Percentiles rank a stretch among this genome's conserved stretches.
Evolutionary conservation across 179 eudicot genomes (phyloP).

Genomic region (Beta lomatogona): DNA sequence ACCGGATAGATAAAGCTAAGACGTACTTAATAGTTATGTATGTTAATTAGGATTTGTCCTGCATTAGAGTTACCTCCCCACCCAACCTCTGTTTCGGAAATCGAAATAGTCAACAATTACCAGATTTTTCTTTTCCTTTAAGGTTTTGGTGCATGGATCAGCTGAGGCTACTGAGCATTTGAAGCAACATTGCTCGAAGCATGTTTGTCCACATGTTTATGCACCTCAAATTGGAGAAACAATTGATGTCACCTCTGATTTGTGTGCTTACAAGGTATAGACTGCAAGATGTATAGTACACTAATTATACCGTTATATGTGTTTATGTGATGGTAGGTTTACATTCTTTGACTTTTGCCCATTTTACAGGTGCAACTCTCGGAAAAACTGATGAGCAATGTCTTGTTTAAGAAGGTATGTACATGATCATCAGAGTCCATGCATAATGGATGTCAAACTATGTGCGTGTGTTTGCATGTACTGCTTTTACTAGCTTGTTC

Average conservation of each 20-base stretch:
- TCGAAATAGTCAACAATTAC: not conserved
- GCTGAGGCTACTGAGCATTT: conserved; percentile 99
- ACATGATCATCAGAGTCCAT: conserved; percentile 3
- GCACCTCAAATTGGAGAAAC: conserved; percentile 92
- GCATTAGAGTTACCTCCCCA: not conserved
- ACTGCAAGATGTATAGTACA: not conserved
- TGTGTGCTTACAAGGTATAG: conserved; percentile 93
- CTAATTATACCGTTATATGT: no score
- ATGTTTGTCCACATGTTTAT: conserved; percentile 93
- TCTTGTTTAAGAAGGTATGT: conserved; percentile 82
- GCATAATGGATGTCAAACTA: not conserved
- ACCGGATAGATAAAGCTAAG: not conserved
- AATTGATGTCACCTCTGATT: conserved; percentile 95
- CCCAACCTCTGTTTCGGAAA: not conserved
- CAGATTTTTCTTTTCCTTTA: conserved; percentile 18
- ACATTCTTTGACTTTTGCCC: conserved; percentile 9
- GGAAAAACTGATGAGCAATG: conserved; percentile 92
- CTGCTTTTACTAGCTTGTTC: not conserved
- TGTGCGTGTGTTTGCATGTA: not conserved
- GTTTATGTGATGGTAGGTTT: conserved; percentile 9
- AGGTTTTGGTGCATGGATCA: conserved; percentile 98
- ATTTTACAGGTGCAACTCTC: conserved; percentile 80
- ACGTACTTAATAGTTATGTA: not conserved
- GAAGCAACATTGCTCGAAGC: conserved; percentile 82
- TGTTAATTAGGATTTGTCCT: not conserved